A percentile compares a stretch with the other conserved stretches of the same genome.
These are phyloP conservation scores for Dacryopinax primogenitus DNA, from an alignment of 768 basidiomycete genomes.

Conservation along the genomic window DNA sequence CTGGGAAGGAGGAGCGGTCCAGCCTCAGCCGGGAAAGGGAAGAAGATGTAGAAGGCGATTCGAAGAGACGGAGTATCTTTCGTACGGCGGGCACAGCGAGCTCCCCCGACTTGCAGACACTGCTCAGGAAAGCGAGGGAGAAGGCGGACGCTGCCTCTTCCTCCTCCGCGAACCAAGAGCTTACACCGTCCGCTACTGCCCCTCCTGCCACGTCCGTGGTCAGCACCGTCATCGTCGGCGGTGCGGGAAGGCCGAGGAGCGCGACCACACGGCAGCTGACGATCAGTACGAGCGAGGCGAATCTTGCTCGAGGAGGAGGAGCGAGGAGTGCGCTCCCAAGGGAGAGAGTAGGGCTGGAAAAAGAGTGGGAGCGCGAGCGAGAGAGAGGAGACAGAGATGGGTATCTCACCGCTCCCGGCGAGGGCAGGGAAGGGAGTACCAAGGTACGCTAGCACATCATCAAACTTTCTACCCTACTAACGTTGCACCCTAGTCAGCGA, in stretches of 20 bases:
- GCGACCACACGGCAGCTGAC: background rate
- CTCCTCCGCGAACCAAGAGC: conserved; percentile 25
- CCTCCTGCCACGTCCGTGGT: background rate
- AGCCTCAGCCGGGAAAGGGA: conserved; percentile 9
- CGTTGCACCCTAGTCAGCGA: background rate
- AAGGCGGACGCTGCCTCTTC: conserved; percentile 38
- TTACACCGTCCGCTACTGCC: background rate
- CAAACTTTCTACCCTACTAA: background rate
- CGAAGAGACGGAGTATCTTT: conserved; percentile 53
- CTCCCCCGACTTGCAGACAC: conserved; percentile 80
- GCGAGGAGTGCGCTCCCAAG: too few relatives aligned
- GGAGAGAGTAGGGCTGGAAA: background rate
- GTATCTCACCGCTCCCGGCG: background rate
- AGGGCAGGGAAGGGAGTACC: conserved; percentile 1
- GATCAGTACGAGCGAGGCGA: conserved; percentile 2
- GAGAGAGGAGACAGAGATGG: background rate
- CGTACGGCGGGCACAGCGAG: conserved; percentile 79
- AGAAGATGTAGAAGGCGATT: conserved; percentile 18
- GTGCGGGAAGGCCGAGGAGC: background rate
- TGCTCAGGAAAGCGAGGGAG: conserved; percentile 72
- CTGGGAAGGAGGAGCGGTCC: too few relatives aligned
- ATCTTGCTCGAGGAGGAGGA: background rate
- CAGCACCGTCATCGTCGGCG: background rate
- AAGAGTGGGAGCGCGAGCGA: background rate
- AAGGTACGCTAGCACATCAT: background rate